These are phyloP conservation scores for Fonsecaea erecta DNA, from an alignment of 2,329 filamentous ascomycete genomes.

Conservation along the genomic window DNA sequence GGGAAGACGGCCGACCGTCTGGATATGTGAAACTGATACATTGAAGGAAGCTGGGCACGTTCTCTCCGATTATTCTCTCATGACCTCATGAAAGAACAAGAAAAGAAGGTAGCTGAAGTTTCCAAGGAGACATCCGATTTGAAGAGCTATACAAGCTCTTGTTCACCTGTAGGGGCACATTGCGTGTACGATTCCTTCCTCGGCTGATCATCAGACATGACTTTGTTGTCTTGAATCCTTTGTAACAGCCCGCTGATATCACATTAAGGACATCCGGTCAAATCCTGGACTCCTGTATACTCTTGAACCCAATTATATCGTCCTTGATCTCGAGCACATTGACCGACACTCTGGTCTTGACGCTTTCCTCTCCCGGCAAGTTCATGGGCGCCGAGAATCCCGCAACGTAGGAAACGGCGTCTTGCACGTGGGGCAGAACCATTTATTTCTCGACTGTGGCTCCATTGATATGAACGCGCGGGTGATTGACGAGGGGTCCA, in stretches of 20 bases:
- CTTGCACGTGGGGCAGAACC: background rate
- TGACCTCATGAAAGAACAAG: no score
- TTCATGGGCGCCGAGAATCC: conserved; percentile 8
- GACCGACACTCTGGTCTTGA: background rate
- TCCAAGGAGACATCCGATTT: no score
- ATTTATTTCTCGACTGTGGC: background rate
- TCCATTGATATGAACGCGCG: background rate
- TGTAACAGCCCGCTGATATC: background rate
- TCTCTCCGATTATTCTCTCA: no score
- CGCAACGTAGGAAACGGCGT: background rate
- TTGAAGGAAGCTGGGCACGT: background rate
- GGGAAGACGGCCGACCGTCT: conserved; percentile 8
- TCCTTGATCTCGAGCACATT: conserved; percentile 6
- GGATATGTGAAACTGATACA: conserved; percentile 14
- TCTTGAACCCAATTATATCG: background rate
- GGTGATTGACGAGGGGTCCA: background rate
- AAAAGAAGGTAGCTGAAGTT: no score
- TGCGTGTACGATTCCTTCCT: no score
- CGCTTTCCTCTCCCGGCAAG: background rate
- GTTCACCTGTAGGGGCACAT: no score
- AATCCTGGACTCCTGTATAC: background rate
- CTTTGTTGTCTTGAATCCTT: background rate
- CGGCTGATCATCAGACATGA: background rate
- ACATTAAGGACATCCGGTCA: background rate
- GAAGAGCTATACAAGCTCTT: no score